Conservation (phyloP, 805 yeast genomes). For the Zygosaccharomyces gambellarensis region DNA sequence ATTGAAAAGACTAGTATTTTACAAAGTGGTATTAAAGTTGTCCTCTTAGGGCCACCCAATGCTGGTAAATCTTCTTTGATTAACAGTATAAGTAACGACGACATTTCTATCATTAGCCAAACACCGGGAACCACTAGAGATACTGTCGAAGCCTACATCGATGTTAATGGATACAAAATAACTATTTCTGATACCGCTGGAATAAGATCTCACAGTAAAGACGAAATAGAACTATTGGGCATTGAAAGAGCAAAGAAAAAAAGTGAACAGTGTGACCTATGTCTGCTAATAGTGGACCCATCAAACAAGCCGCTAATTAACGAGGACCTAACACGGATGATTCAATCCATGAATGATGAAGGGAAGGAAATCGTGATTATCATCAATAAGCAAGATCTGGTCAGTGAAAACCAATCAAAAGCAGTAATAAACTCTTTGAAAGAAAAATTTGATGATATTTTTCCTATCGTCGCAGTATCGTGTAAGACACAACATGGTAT, state of each 20-base stretch:
- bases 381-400: slow-evolving; percentile 56
- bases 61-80: slow-evolving; percentile 91
- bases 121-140: slow-evolving; percentile 95
- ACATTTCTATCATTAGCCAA: slow-evolving; percentile 85
- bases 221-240: slow-evolving; percentile 71
- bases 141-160: slow-evolving; percentile 71
- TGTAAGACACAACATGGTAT: slow-evolving; percentile 59
- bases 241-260: slow-evolving; percentile 67
- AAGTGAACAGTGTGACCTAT: slow-evolving; percentile 61
- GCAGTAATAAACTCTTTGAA: slow-evolving; percentile 22
- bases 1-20: slow-evolving; percentile 59
- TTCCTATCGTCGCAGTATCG: slow-evolving; percentile 45
- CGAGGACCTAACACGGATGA: slow-evolving; percentile 33
- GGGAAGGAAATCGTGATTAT: slow-evolving; percentile 37
- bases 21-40: slow-evolving; percentile 65
- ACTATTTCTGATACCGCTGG: slow-evolving; percentile 94
- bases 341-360: slow-evolving; percentile 12
- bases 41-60: slow-evolving; percentile 86
- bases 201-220: slow-evolving; percentile 50
- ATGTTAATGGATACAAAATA: slow-evolving; percentile 78
- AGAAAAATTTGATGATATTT: slow-evolving; percentile 14
- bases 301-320: slow-evolving; percentile 26
- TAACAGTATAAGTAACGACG: slow-evolving; percentile 69
- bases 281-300: slow-evolving; percentile 52
- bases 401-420: slow-evolving; percentile 15